Evolutionary conservation across 164 flowering plant species (phyloP), one percentile per base, ranked within the genome.

Genomic region (Hamamelis virginiana): DNA sequence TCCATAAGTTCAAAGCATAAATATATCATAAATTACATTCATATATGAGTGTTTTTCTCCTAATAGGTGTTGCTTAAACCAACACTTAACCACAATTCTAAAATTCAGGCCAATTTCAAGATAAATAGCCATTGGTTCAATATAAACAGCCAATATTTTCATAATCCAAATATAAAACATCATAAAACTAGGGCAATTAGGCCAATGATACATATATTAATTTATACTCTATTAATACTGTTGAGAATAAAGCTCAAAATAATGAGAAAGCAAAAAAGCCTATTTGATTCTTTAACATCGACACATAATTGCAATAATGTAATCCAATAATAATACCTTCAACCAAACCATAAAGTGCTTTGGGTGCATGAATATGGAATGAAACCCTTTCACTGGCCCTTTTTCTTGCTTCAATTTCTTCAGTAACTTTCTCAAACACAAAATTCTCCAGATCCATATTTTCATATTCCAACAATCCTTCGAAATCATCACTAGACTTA

Each of bases 281-380:
- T 15, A 44, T 63, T n/a, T 47, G 21, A 65, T 15, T 11, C 16
- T 28, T n/a, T n/a, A n/a, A n/a, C n/a, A n/a, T n/a, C n/a, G n/a
- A n/a, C n/a, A n/a, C n/a, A n/a, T n/a, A n/a, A 52, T 25, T 47
- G 25, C n/a, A 8, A 10, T 28, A 46, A 26, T 13, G 9, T 8
- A 25, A 52, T 15, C 9, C 8, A 33, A 57, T 11, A 25, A 64
- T 16, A 38, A 50, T 84, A 91, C 97, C 98, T 82, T 91, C 86
- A 56, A 82, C 78, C 68, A 84, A 61, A 45, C 85, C 82, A 73
- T 68, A 65, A 64, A 91, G 81, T 33, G 85, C 76, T 55, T 72
- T 70, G 9, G 92, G 89, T 8, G 75, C 78, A 80, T 87, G 91
- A 66, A 82, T 77, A 73, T 91, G 97, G 78, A 91, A 94, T 23